These are phyloP conservation scores for Euphorbia schlechtendalii DNA, from an alignment of 441 rosid genomes.

Conservation along the genomic window DNA sequence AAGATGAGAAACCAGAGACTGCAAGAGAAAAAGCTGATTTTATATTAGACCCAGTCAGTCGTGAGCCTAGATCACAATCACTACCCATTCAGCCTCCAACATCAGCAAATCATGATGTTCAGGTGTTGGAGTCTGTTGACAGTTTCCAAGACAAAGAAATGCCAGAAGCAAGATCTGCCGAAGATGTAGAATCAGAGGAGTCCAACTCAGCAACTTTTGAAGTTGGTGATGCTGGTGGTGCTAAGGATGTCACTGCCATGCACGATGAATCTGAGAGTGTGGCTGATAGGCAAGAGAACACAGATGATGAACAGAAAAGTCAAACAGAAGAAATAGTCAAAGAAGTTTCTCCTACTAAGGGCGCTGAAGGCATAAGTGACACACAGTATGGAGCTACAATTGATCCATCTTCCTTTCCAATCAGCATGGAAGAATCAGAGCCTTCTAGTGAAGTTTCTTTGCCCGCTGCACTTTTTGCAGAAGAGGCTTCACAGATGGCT, in stretches of 20 bases:
- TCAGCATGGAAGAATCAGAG: slow-evolving; percentile 28
- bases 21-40: slow-evolving; percentile 31
- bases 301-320: slow-evolving; percentile 31
- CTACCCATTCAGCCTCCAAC: slow-evolving; percentile 34
- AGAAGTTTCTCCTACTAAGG: slow-evolving; percentile 25
- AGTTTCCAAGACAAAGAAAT: slow-evolving; percentile 35
- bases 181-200: slow-evolving; percentile 36
- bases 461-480: slow-evolving; percentile 33
- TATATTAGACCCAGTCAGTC: slow-evolving; percentile 28
- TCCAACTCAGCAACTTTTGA: slow-evolving; percentile 32
- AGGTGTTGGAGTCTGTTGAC: slow-evolving; percentile 27
- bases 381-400: slow-evolving; percentile 26
- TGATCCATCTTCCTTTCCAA: slow-evolving; percentile 32
- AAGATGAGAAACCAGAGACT: slow-evolving; percentile 28
- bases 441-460: slow-evolving; percentile 33
- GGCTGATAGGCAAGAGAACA: slow-evolving; percentile 34
- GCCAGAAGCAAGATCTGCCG: slow-evolving; percentile 27
- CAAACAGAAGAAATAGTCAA: slow-evolving; percentile 35
- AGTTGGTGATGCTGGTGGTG: slow-evolving; percentile 32
- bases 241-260: slow-evolving; percentile 25
- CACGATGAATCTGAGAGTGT: slow-evolving; percentile 28
- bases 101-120: slow-evolving; percentile 22
- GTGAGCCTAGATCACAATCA: slow-evolving; percentile 33
- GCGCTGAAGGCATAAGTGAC: slow-evolving; percentile 22
- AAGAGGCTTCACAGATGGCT: slow-evolving; percentile 36